Evolutionary conservation across 2,329 filamentous ascomycete genomes (phyloP), one percentile per base, ranked within the genome.

Genomic region (Claviceps sp.): DNA sequence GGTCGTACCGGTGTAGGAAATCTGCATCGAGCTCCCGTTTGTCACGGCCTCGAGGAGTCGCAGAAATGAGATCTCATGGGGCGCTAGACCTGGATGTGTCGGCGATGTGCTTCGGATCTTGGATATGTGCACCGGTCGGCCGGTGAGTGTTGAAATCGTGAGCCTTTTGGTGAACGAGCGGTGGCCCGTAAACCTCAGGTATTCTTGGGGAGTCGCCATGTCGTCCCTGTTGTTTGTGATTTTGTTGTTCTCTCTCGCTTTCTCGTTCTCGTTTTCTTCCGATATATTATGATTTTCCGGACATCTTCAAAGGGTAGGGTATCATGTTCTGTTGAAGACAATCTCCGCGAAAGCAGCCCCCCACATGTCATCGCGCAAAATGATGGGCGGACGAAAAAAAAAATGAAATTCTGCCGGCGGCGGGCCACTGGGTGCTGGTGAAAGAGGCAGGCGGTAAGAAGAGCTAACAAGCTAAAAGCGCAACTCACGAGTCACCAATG

Each of bases 1-100:
- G 1, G 89, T 90, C 0, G 93, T 97, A 64, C 93, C 93, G 1
- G 89, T 96, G 71, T 95, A 93, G 11, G 89, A 95, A 60, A 98
- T 95, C 63, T 96, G 90, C 71, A 97, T 89, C 52, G 86, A 83
- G 53, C 87, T 87, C 70, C 93, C 93, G 74, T 98, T 98, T 63
- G 93, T 98, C 61, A 98, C 78, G 59, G 88, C 80, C 68, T 97
- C 93, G 63, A 98, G 83, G 17, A 98, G 85, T 53, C 93, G 90
- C 37, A 98, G 79, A 68, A 98, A 91, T 47, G 93, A 97, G 62
- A 97, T 84, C 71, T 98, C 93, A 72, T 95, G 86, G 48, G 89
- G 84, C 51, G 88, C 85, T 51, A 98, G 85, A 62, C 93, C 93
- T 1, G 93, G 90, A 61, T 86, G 84, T 42, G 88, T 90, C 47